Evolutionary conservation across 345 rosid species (phyloP), one percentile per base, ranked within the genome.

Genomic region (Nasturtium officinale): DNA sequence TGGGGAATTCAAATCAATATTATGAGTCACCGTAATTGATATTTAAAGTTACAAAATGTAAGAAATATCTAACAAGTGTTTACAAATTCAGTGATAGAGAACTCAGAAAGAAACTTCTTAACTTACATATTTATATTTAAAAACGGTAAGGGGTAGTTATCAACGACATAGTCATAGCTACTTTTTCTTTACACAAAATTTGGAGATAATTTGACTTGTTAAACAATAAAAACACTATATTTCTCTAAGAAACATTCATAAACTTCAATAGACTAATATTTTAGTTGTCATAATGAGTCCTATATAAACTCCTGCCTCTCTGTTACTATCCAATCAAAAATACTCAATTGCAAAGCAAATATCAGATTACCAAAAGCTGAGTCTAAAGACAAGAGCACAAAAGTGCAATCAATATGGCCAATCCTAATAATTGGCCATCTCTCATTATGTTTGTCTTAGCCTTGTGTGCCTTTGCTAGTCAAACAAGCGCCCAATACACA

Each of bases 401-500:
- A 65, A 20, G 46, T 33, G 33, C 9, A 37, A 46, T 65, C 29
- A 17, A 15, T 2, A 65, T 65, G 71, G 71, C 71, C n/a, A 33
- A 33, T 33, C 13, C n/a, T 65, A 65, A 65, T 1, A 18, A 47
- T 65, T 50, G 71, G 71, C 20, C 61, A 6, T 5, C 47, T 46
- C n/a, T 64, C 18, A 18, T 64, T 17, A 29, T 64, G 69, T 17
- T 64, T 16, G 43, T 64, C n/a, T 18, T 64, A 29, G 57, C 56
- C 56, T 46, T 64, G 11, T 64, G 47, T 64, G 43, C 17, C 13
- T 10, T 30, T 29, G 18, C 69, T 64, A 17, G 12, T 30, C 69
- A 47, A 18, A 64, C 45, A 47, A 64, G 45, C 47, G 69, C 69
- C 29, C 69, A 64, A 0, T 64, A 64, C 68, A 64, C 67, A 28